A percentile compares a stretch with the other conserved stretches of the same genome.
Evolutionary conservation across 345 rosid species (phyloP).

Genomic region (Corchorus olitorius): DNA sequence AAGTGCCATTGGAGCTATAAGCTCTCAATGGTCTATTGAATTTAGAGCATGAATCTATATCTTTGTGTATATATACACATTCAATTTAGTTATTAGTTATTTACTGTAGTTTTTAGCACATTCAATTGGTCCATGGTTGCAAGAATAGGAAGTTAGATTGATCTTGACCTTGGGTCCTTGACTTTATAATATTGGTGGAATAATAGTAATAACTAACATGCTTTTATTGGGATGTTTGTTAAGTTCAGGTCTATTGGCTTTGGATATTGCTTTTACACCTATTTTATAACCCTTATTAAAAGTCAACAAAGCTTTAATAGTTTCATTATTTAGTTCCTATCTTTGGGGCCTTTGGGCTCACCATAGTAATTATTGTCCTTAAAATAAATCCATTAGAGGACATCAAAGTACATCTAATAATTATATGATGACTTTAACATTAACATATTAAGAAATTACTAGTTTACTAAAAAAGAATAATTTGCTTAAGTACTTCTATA

Average conservation of each 20-base stretch:
- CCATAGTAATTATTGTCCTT: neutral
- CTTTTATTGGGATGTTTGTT: neutral
- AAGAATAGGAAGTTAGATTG: neutral
- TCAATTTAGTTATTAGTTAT: neutral
- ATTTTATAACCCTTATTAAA: neutral
- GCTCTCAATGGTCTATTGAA: too few species aligned
- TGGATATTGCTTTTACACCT: neutral
- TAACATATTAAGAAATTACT: too few species aligned
- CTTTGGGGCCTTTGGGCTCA: neutral
- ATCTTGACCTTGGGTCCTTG: neutral
- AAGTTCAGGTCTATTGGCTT: neutral
- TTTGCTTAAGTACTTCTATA: too few species aligned
- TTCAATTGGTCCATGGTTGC: neutral
- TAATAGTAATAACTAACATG: neutral
- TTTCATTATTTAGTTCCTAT: neutral
- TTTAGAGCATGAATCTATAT: too few species aligned
- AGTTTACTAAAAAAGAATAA: too few species aligned
- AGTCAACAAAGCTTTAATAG: neutral
- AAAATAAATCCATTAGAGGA: neutral
- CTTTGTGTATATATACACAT: too few species aligned
- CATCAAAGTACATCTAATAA: neutral
- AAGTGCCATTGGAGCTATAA: too few species aligned
- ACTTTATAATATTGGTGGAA: neutral
- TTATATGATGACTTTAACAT: neutral
- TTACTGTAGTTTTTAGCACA: neutral